Evolutionary conservation across 2,329 filamentous ascomycete species (phyloP), one percentile per base, ranked within the genome.

Genomic region (Blumeriella jaapii): DNA sequence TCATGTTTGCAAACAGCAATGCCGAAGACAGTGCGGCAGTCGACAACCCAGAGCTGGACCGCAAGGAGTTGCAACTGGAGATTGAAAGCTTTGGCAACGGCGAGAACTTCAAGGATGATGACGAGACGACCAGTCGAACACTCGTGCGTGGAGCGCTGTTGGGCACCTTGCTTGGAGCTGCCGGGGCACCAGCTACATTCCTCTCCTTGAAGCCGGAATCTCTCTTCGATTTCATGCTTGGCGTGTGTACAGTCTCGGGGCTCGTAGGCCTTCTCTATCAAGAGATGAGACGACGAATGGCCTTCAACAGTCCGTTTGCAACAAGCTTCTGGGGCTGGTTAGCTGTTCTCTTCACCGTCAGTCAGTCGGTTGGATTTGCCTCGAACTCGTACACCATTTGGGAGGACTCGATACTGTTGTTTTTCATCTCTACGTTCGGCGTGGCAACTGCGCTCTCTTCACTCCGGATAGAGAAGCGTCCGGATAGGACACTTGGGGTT

Each of bases 381-480:
- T 91, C 91, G 3, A 98, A 98, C 60, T 98, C 91, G 0, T 98
- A 87, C 60, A 96, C 89, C 0, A 94, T 98, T 47, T 98, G 91
- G 87, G 91, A 98, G 61, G 91, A 98, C 53, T 82, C 85, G 10
- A 95, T 95, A 37, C 69, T 94, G 4, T 67, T 94, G 3, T 94
- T 93, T 62, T 89, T 96, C 61, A 72, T 95, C 39, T 75, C 77
- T 2, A 91, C 87, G 0, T 95, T 96, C 55, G 87, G 86, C 18
- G 59, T 86, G 5, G 67, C 79, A n/a, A 74, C 80, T 22, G 71
- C 81, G 9, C 59, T 84, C 9, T 77, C 80, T 2, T 87, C 87
- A 1, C 69, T 93, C 51, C 74, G 83, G 11, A 77, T 86, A 45
- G 69, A 75, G 33, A 67, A 70, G 22, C 61, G 69, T 15, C 62